Conservation (phyloP, 306 rosid species). For the Inga oerstediana region DNA sequence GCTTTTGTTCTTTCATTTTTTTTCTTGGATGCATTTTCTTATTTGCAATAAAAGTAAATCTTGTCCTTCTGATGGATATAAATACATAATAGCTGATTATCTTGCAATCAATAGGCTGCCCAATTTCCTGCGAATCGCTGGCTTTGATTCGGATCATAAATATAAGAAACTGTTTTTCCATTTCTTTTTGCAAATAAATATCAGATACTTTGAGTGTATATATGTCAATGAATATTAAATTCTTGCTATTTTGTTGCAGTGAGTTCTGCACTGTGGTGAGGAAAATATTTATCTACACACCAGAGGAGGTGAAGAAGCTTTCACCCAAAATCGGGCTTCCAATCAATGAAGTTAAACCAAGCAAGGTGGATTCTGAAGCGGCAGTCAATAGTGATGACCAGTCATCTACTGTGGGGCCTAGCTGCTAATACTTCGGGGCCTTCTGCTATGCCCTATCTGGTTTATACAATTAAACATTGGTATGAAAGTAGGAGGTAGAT, state of each 20-base stretch:
- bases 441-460: constrained; percentile 6
- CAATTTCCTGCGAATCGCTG: not conserved
- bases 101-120: not conserved
- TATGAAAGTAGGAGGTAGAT: constrained; percentile 18
- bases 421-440: constrained; percentile 41
- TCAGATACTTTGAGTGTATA: not conserved
- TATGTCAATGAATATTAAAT: not conserved
- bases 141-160: not conserved
- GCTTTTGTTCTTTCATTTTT: not conserved
- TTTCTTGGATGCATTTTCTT: not conserved
- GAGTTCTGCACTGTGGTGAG: constrained; percentile 82
- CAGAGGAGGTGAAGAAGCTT: constrained; percentile 73
- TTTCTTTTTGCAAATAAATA: not conserved
- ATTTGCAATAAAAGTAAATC: not conserved
- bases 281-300: constrained; percentile 75
- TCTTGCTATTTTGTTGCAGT: constrained; percentile 40
- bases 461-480: constrained; percentile 9
- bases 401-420: constrained; percentile 54
- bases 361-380: constrained; percentile 52
- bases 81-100: not conserved
- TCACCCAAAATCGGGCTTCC: constrained; percentile 66
- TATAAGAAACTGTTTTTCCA: not conserved
- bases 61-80: not conserved
- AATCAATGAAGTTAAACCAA: constrained; percentile 38
- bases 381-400: constrained; percentile 60